phyloP scores from a whole-genome alignment of 257 asterid species.

The Solanum lycopersicoides region DNA sequence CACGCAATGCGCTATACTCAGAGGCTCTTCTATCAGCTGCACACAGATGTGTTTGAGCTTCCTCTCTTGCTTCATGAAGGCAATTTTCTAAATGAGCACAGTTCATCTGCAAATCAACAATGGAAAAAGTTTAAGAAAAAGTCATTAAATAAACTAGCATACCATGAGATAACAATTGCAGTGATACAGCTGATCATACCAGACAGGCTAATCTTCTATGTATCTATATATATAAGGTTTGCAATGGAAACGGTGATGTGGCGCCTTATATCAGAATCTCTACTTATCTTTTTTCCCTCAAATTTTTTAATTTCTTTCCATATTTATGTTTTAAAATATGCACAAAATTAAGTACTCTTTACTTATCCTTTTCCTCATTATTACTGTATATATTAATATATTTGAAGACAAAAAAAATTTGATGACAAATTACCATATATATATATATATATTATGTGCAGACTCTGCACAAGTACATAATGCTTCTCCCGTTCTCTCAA shows the following conservation, averaged over 20 bases:
- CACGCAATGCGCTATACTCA: constrained; percentile 72
- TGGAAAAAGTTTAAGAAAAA: background rate
- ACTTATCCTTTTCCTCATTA: background rate
- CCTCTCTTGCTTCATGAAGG: constrained; percentile 91
- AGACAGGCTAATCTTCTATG: background rate
- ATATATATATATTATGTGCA: background rate
- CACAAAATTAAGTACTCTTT: background rate
- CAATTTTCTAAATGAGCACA: constrained; percentile 94
- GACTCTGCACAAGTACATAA: background rate
- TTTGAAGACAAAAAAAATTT: no score
- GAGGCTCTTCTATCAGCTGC: constrained; percentile 93
- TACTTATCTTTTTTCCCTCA: background rate
- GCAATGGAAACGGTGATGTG: background rate
- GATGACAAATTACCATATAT: no score
- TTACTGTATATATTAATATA: background rate
- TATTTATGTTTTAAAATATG: background rate
- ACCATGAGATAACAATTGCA: background rate
- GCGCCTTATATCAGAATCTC: background rate
- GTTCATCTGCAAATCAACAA: constrained; percentile 56
- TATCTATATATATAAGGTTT: background rate
- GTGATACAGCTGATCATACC: background rate
- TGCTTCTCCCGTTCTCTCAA: background rate
- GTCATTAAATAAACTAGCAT: background rate
- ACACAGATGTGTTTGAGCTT: constrained; percentile 93
- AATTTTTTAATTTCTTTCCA: background rate